These are phyloP conservation scores for Linnemannia exigua DNA, from an alignment of 192 early-diverging fungal species.

Conservation along the genomic window DNA sequence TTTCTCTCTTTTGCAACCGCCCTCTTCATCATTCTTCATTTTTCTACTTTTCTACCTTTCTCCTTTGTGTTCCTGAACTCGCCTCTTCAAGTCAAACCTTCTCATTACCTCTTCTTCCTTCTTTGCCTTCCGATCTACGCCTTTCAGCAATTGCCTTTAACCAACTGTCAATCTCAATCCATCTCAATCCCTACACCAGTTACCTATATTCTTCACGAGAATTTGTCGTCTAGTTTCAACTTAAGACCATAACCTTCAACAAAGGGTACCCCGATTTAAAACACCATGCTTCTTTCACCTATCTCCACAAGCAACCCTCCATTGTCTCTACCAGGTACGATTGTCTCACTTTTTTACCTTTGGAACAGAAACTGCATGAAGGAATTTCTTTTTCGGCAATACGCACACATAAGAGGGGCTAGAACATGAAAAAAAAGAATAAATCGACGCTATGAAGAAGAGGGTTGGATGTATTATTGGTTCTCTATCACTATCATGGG, in stretches of 20 bases:
- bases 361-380: too few species aligned
- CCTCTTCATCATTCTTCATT: neutral
- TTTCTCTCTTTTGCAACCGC: neutral
- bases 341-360: neutral
- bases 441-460: neutral
- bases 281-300: constrained; percentile 34
- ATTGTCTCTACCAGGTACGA: constrained; percentile 28
- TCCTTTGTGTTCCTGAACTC: too few species aligned
- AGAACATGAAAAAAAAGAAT: constrained; percentile 1
- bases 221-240: neutral
- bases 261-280: neutral
- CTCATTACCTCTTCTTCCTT: too few species aligned
- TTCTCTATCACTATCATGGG: neutral
- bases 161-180: too few species aligned
- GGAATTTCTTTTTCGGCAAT: neutral
- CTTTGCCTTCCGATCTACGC: too few species aligned
- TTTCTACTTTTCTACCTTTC: neutral
- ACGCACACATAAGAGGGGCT: neutral
- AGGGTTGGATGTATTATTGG: neutral
- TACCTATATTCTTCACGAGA: too few species aligned
- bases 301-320: constrained; percentile 20
- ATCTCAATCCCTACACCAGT: too few species aligned
- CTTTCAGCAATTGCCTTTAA: too few species aligned
- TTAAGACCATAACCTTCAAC: neutral
- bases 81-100: too few species aligned